phyloP scores from a whole-genome alignment of 148 eudicot species.

The Rhododendron henanense region DNA sequence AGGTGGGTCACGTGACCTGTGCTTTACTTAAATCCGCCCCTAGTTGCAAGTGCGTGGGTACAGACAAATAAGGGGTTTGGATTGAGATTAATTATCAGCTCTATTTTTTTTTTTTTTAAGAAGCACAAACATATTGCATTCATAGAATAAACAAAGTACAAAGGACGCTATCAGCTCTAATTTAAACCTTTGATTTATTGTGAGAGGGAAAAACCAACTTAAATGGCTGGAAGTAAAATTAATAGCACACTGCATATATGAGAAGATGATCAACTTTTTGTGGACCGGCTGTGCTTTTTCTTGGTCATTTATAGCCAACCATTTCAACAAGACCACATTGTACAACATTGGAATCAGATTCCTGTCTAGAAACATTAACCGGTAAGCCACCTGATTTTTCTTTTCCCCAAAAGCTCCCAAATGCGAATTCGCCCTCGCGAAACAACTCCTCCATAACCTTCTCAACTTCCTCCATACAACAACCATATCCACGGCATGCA shows the following conservation, averaged over 20 bases:
- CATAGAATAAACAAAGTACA: too few relatives aligned
- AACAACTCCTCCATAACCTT: constrained; percentile 61
- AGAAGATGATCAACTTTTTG: neutral
- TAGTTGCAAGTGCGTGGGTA: neutral
- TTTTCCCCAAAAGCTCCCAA: constrained; percentile 90
- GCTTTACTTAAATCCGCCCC: too few relatives aligned
- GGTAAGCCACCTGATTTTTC: constrained; percentile 19
- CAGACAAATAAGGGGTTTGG: neutral
- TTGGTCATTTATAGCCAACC: constrained; percentile 1
- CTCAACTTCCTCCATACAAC: constrained; percentile 65
- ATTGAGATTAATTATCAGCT: neutral
- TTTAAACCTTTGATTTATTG: neutral
- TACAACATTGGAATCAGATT: constrained; percentile 26
- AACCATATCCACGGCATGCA: constrained; percentile 12
- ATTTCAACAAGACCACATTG: constrained; percentile 42
- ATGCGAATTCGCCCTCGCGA: constrained; percentile 64
- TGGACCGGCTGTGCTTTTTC: neutral
- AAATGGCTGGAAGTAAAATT: neutral
- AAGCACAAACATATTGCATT: too few relatives aligned
- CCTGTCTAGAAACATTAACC: constrained; percentile 15
- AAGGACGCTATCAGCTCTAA: neutral
- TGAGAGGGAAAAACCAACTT: neutral
- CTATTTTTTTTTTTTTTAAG: too few relatives aligned
- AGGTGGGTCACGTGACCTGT: too few relatives aligned
- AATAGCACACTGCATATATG: neutral